phyloP scores from a whole-genome alignment of 495 filamentous ascomycete genomes.

The Penicillium psychrofluorescens region DNA sequence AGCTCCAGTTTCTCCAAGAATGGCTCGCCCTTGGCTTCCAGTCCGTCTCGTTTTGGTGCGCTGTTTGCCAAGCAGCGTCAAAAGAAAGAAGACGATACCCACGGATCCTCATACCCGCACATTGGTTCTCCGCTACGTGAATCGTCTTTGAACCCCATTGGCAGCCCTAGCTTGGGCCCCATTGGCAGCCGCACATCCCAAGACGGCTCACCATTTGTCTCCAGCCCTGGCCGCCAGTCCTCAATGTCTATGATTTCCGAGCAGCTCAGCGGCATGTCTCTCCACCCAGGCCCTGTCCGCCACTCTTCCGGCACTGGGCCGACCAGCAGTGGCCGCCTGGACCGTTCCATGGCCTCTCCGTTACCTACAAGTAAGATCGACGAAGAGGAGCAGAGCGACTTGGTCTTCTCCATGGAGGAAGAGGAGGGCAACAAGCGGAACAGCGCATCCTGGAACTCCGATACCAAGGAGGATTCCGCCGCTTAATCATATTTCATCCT shows the following conservation, averaged over 20 bases:
- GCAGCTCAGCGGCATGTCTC: conserved; percentile 48
- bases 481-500: conserved; percentile 9
- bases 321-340: conserved; percentile 20
- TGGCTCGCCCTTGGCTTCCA: conserved; percentile 72
- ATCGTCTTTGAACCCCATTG: conserved; percentile 51
- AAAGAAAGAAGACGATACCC: conserved; percentile 65
- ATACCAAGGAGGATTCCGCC: conserved; percentile 13
- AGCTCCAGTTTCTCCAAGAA: conserved; percentile 60
- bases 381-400: conserved; percentile 54
- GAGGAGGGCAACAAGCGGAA: conserved; percentile 47
- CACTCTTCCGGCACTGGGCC: conserved; percentile 23
- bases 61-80: conserved; percentile 70
- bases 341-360: conserved; percentile 39
- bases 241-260: conserved; percentile 65
- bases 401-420: conserved; percentile 80
- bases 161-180: conserved; percentile 60
- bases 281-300: conserved; percentile 40
- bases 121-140: conserved; percentile 93
- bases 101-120: conserved; percentile 65
- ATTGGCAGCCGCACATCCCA: conserved; percentile 43
- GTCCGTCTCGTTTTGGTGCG: conserved; percentile 80
- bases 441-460: conserved; percentile 26
- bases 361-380: conserved; percentile 60
- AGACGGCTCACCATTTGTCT: conserved; percentile 56
- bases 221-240: conserved; percentile 58